A percentile compares a stretch with the other conserved stretches of the same genome.
These are phyloP conservation scores for Poa pratensis DNA, from an alignment of 176 grass and related monocot genomes.

Conservation along the genomic window DNA sequence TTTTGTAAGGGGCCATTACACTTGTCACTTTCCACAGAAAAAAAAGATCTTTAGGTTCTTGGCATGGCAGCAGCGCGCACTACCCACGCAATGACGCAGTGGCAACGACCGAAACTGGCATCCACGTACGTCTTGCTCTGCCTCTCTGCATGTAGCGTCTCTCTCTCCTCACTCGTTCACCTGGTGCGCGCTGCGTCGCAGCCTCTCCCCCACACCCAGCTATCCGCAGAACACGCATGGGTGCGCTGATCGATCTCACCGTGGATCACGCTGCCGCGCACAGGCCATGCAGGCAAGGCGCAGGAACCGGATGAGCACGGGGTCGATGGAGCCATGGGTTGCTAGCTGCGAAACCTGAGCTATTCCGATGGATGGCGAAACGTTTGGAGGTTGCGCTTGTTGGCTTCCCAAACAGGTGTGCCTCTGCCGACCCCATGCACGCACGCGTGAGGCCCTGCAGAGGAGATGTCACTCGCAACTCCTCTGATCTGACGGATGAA, in stretches of 20 bases:
- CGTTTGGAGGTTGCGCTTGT: constrained; percentile 41
- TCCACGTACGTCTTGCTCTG: not conserved
- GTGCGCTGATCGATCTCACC: not conserved
- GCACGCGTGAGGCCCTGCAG: too few relatives aligned
- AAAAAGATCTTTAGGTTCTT: not conserved
- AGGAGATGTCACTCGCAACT: not conserved
- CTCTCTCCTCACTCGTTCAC: not conserved
- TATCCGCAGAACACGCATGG: not conserved
- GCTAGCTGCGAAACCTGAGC: not conserved
- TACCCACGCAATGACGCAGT: not conserved
- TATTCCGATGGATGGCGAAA: constrained; percentile 49
- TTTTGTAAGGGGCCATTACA: too few relatives aligned
- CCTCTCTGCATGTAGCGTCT: not conserved
- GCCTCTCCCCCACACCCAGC: not conserved
- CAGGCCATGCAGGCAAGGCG: too few relatives aligned
- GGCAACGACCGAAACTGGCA: not conserved
- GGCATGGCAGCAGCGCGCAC: not conserved
- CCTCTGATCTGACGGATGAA: not conserved
- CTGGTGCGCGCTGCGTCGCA: not conserved
- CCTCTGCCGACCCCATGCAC: not conserved
- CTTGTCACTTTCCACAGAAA: not conserved
- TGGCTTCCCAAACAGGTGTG: not conserved
- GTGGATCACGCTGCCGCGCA: not conserved
- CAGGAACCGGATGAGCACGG: not conserved
- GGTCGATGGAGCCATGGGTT: not conserved